A percentile compares a stretch with the other conserved stretches of the same genome.
These are phyloP conservation scores for Brassica nigra DNA, from an alignment of 345 rosid genomes.

Conservation along the genomic window DNA sequence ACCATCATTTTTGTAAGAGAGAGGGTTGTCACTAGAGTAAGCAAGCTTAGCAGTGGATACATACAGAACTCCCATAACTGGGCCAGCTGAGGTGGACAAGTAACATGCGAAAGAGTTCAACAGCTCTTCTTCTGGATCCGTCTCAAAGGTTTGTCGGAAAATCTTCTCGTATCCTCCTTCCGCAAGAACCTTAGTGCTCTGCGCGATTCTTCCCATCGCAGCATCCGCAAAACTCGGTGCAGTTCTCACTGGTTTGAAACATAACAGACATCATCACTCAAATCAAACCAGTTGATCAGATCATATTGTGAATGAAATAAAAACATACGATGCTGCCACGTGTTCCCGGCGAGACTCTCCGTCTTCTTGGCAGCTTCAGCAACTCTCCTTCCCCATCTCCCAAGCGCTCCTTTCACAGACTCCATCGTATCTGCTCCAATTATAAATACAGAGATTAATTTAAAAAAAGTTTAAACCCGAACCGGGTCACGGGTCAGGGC, in stretches of 20 bases:
- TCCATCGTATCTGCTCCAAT: slow-evolving; percentile 55
- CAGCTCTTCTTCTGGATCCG: slow-evolving; percentile 68
- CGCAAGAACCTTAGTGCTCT: slow-evolving; percentile 73
- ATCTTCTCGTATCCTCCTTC: slow-evolving; percentile 85
- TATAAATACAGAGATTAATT: background rate
- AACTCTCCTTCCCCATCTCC: slow-evolving; percentile 61
- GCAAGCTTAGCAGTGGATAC: slow-evolving; percentile 70
- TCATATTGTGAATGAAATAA: background rate
- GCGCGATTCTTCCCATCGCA: slow-evolving; percentile 85
- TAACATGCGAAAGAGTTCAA: slow-evolving; percentile 70
- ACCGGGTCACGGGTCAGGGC: background rate
- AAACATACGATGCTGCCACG: slow-evolving; percentile 44
- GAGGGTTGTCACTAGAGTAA: slow-evolving; percentile 73
- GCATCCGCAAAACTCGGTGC: slow-evolving; percentile 82
- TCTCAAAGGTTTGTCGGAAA: slow-evolving; percentile 73
- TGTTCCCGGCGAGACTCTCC: slow-evolving; percentile 65
- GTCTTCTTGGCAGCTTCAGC: slow-evolving; percentile 67
- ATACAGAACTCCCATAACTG: slow-evolving; percentile 77
- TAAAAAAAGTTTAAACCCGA: background rate
- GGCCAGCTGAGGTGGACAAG: slow-evolving; percentile 84
- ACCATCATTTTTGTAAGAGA: slow-evolving; percentile 60
- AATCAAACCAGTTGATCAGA: background rate
- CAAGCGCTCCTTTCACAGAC: slow-evolving; percentile 53
- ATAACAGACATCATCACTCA: slow-evolving; percentile 11
- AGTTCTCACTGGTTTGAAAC: slow-evolving; percentile 58